Conservation (phyloP, 1,284 basidiomycete genomes). For the Golubevia sp. region DNA sequence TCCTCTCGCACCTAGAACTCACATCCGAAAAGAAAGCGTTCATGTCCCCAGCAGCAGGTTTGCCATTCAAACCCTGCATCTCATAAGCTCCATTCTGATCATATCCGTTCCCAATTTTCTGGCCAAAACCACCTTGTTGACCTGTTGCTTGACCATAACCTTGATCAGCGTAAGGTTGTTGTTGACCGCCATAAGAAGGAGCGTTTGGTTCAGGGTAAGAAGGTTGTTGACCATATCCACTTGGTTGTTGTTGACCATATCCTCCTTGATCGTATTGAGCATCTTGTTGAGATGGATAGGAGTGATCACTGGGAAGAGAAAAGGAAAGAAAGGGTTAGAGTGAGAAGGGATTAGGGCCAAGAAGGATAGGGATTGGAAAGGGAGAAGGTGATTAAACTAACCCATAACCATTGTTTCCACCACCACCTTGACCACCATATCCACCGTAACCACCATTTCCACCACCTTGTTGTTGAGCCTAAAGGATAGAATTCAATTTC, state of each 20-base stretch:
- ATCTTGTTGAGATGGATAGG: conserved; percentile 51
- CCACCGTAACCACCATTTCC: conserved; percentile 38
- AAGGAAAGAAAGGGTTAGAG: not conserved
- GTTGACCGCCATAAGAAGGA: conserved; percentile 1
- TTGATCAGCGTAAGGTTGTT: conserved; percentile 5
- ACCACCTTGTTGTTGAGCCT: conserved; percentile 11
- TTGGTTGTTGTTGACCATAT: conserved; percentile 5
- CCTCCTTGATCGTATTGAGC: conserved; percentile 13
- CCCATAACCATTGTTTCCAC: conserved; percentile 56
- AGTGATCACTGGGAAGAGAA: conserved; percentile 34
- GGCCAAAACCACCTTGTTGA: conserved; percentile 17
- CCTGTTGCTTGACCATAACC: conserved; percentile 8
- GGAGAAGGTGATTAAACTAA: not conserved
- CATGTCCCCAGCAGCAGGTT: conserved; percentile 7
- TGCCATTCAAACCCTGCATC: conserved; percentile 30
- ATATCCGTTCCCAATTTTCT: conserved; percentile 20
- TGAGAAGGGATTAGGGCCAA: too few relatives aligned
- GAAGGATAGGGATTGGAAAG: too few relatives aligned
- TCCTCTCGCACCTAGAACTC: not conserved
- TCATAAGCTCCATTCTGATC: conserved; percentile 32
- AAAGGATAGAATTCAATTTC: not conserved
- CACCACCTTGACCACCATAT: conserved; percentile 44
- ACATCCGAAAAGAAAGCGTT: not conserved
- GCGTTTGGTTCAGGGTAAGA: not conserved
- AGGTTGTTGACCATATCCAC: not conserved